Evolutionary conservation across 192 early-diverging fungal species (phyloP).

Genomic region (Gigaspora rosea): DNA sequence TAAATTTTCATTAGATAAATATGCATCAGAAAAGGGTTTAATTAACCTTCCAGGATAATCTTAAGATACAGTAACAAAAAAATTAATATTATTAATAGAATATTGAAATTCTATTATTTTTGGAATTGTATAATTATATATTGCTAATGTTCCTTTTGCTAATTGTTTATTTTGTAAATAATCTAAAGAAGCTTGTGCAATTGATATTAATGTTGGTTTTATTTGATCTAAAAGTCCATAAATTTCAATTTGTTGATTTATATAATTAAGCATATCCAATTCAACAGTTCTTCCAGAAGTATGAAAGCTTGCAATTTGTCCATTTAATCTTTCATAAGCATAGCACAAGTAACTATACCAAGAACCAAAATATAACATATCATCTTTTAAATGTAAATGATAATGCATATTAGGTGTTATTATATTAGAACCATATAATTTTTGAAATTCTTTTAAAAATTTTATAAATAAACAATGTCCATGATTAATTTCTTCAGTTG

Average conservation of each 20-base stretch:
- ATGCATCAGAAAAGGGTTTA: neutral
- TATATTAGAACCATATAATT: neutral
- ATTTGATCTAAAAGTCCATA: neutral
- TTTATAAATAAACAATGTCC: neutral
- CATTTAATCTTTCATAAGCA: neutral
- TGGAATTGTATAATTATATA: neutral
- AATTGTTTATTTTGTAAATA: neutral
- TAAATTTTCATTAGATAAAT: neutral
- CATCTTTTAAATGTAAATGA: slow-evolving; percentile 6
- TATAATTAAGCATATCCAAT: neutral
- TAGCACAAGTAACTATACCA: neutral
- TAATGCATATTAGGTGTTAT: neutral
- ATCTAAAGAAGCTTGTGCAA: neutral
- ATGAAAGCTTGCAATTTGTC: neutral
- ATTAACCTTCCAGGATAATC: neutral
- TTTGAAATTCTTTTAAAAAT: neutral
- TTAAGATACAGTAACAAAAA: neutral
- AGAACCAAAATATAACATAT: neutral
- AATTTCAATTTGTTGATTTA: neutral
- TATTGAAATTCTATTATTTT: neutral
- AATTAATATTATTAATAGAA: neutral
- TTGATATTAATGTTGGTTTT: neutral
- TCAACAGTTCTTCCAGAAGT: neutral
- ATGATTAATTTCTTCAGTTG: neutral
- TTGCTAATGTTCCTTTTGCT: neutral